Conservation (phyloP, 306 rosid species). For the Pyrus betulifolia region DNA sequence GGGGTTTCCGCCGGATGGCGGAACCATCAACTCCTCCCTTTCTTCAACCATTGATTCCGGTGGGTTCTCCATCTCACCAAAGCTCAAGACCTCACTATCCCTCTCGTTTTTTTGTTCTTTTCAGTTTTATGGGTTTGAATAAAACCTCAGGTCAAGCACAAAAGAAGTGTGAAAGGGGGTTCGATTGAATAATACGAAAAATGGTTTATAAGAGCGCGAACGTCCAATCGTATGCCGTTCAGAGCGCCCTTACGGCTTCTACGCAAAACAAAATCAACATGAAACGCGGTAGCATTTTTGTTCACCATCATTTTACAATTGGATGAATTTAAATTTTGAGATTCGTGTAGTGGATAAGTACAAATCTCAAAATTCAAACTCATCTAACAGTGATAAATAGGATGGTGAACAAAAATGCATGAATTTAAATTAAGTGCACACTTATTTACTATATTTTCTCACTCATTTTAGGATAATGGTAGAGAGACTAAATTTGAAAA, state of each 20-base stretch:
- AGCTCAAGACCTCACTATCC: background rate
- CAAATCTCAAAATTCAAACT: too few relatives aligned
- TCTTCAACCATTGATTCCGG: slow-evolving; percentile 19
- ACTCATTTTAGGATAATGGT: too few relatives aligned
- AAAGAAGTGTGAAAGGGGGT: background rate
- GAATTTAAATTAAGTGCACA: too few relatives aligned
- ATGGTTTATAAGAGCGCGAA: background rate
- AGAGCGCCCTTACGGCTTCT: background rate
- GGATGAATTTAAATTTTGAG: too few relatives aligned
- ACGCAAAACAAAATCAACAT: background rate
- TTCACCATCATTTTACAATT: too few relatives aligned
- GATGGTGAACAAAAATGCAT: too few relatives aligned
- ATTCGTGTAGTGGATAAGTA: too few relatives aligned
- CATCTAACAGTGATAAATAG: too few relatives aligned
- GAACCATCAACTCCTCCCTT: slow-evolving; percentile 39
- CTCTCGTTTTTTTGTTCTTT: too few relatives aligned
- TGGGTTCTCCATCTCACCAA: background rate
- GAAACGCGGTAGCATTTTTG: too few relatives aligned
- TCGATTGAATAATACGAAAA: background rate
- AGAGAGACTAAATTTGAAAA: too few relatives aligned
- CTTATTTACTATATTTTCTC: too few relatives aligned
- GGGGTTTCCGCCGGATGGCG: slow-evolving; percentile 38
- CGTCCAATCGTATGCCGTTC: background rate
- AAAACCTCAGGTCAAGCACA: background rate
- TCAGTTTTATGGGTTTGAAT: background rate